Evolutionary conservation across 768 basidiomycete species (phyloP), one percentile per base, ranked within the genome.

Genomic region (Tulasnella sp.): DNA sequence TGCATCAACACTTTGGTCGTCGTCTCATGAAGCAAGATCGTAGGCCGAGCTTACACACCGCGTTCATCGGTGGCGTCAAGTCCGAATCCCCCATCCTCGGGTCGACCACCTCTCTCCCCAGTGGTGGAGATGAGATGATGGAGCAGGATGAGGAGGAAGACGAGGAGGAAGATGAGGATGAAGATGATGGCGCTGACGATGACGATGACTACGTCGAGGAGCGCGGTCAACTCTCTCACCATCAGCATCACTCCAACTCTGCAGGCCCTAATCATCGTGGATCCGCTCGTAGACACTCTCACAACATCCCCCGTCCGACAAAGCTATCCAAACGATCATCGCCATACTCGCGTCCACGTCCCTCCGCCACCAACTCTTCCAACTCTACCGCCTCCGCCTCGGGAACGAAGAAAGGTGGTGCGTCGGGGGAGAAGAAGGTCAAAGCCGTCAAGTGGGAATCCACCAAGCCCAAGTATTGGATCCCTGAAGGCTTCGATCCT

Each of bases 381-480:
- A 38, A 25, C 0, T n/a, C 29, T 9, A 44, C 34, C 25, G 25
- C 41, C 54, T 19, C 42, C 19, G 15, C 54, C 7, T 27, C 38
- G 27, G 34, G 34, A 38, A 15, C 34, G 15, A 38, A 38, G 34
- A 38, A 38, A 38, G 34, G 7, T 15, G 34, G 34, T 38, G 34
- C n/a, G 10, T 10, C n/a, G 41, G 41, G 19, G 8, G 25, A 48
- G 19, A 56, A 56, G 54, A 56, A 56, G 42, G 54, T 44, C 54
- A 56, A 56, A 30, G 27, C 54, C 2, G 54, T 56, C 54, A 56
- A 56, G 42, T 56, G 54, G 54, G 54, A 56, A 24, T 42, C 34
- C 27, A 56, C 54, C 22, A 56, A 56, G 44, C 54, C 54, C 54
- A 56, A 56, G 54, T 56, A 56, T 42, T 56, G 54, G 54, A 44